Evolutionary conservation across 768 basidiomycete genomes (phyloP).

Genomic region (Trametes coccinea): DNA sequence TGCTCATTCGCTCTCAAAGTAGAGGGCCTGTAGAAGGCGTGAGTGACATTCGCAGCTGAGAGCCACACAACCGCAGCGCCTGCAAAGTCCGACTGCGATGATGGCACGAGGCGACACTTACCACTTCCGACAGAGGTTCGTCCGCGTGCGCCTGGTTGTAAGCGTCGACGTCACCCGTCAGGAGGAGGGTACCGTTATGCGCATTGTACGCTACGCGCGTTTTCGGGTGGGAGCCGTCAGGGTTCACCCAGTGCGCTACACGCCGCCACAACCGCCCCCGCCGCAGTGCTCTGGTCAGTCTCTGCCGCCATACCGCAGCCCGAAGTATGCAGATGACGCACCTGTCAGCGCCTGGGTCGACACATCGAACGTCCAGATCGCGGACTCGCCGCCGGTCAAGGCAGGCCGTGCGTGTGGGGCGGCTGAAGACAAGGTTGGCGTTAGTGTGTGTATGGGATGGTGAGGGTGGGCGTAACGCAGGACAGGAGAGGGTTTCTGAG

Average conservation of each 20-base stretch:
- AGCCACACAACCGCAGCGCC: background rate
- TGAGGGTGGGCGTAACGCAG: conserved; percentile 33
- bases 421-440: conserved; percentile 33
- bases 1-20: conserved; percentile 5
- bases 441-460: background rate
- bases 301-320: background rate
- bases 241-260: conserved; percentile 49
- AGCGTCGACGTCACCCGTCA: conserved; percentile 44
- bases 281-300: background rate
- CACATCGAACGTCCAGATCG: conserved; percentile 47
- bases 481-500: background rate
- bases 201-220: conserved; percentile 44
- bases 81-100: background rate
- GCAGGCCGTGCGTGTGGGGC: conserved; percentile 32
- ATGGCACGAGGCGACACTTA: background rate
- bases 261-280: background rate
- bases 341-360: conserved; percentile 42
- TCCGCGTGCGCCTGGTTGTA: conserved; percentile 34
- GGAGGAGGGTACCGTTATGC: conserved; percentile 42
- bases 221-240: conserved; percentile 39
- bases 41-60: background rate
- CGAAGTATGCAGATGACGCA: conserved; percentile 24
- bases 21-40: background rate
- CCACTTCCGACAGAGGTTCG: conserved; percentile 12
- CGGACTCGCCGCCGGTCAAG: conserved; percentile 39